Base-by-base conservation (phyloP, 208 protist genomes). In the Angomonas ambiguus region DNA sequence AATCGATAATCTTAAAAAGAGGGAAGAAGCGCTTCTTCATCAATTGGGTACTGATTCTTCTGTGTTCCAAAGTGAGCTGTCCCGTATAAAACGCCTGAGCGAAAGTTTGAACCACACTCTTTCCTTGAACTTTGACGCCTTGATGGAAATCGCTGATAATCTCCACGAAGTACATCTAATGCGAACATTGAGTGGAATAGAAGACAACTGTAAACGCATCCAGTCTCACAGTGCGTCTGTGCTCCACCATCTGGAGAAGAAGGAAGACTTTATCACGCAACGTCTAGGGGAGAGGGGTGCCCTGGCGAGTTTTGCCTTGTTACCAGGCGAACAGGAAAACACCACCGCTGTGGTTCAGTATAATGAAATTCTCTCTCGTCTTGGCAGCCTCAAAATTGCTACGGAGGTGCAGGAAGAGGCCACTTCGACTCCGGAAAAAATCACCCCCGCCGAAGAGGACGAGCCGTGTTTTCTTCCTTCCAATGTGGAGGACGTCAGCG, bases 81-180 rank as follows among this genome's bases (percentile, higher is more conserved):
- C 45, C 1, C 16, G 6, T 16, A 59, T 77, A 20, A 61, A 51
- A 42, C 30, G 25, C 0, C 63, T 72, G 1, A 35, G 49, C 24
- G 33, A 18, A 16, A 71, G 62, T 22, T 13, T 74, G 24, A 42
- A 35, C 8, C 51, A 42, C 18, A 35, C 77, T 3, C 62, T 85
- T 10, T 6, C 34, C 5, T 49, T 8, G 16, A 61, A 38, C 34
- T 61, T 61, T 31, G n/a, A 31, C 67, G 87, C 79, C 63, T 88
- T 93, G 51, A 74, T 72, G 32, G 83, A 82, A 2, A 66, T 66
- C 0, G 82, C 88, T 74, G 77, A 74, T 49, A 77, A 69, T 3
- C 79, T 90, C 56, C 77, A 78, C 0, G 73, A 83, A 25, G 72
- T 72, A 4, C 60, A 74, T 10, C 76, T 88, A 2, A 65, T 51